phyloP scores from a whole-genome alignment of 257 asterid genomes.

The Fraxinus excelsior region DNA sequence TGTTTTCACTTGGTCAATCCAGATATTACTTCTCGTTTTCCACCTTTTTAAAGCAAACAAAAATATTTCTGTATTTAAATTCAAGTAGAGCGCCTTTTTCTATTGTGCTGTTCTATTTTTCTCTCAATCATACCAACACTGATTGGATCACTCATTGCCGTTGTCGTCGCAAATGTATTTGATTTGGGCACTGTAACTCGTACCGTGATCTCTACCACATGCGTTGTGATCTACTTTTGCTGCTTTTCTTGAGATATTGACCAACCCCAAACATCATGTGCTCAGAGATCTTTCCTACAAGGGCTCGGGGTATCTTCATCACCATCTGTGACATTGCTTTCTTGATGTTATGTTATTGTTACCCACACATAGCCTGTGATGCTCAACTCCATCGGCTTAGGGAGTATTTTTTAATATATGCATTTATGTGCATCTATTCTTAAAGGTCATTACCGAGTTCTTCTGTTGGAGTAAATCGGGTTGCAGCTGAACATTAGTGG shows the following conservation, averaged over 20 bases:
- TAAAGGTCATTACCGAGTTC: constrained; percentile 43
- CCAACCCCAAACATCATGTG: constrained; percentile 75
- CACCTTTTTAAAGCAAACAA: background rate
- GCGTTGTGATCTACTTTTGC: constrained; percentile 75
- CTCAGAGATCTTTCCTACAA: no score
- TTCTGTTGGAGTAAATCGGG: constrained; percentile 51
- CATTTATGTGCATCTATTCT: no score
- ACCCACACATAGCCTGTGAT: no score
- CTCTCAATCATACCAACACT: constrained; percentile 70
- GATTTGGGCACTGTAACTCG: constrained; percentile 38
- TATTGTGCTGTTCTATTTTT: constrained; percentile 10
- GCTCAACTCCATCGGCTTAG: no score
- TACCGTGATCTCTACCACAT: no score
- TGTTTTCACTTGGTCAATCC: no score
- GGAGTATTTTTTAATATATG: no score
- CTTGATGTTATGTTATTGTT: no score
- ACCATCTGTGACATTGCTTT: no score
- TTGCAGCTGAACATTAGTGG: constrained; percentile 27
- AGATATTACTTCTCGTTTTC: no score
- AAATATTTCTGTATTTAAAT: no score
- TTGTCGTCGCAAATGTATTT: constrained; percentile 47
- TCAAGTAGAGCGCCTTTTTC: background rate
- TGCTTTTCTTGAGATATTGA: constrained; percentile 68
- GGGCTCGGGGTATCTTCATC: no score
- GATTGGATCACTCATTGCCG: constrained; percentile 56